Base-by-base conservation (phyloP, 2,329 filamentous ascomycete species). In the Sarocladiaceae sp. region DNA sequence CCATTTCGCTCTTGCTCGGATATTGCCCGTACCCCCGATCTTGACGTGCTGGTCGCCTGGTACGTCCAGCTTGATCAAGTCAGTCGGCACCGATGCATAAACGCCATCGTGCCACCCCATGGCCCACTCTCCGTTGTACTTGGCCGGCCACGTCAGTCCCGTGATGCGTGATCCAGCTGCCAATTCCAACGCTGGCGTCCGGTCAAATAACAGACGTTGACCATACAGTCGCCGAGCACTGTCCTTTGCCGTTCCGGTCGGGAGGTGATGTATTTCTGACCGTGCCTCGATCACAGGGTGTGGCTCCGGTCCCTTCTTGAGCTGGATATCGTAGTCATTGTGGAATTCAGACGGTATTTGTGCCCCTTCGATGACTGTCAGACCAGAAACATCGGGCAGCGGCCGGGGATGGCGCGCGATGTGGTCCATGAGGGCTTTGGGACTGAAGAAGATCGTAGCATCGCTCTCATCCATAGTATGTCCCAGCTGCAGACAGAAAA, bases 41-140 rank as follows among this genome's bases (percentile, higher is more conserved):
- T 62, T 67, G 13, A 77, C 62, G 49, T 78, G 69, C 18, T 57
- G 58, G 15, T 61, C 57, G 1, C 68, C 65, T 10, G 75, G 74
- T 13, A 63, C 58, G 33, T 75, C 69, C 6, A 79, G 55, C 49
- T 64, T 69, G 33, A 78, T 55, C 0, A 68, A 57, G 33, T 77
- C 73, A 33, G 63, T 58, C 24, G 76, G 72, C 43, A 76, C 67
- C 1, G 69, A 71, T 0, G 72, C 74, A 33, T 67, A 68, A 2
- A 63, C 53, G 0, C 73, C 74, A 48, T 79, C 74, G 48, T 80
- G 74, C 66, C 74, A 77, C 2, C 72, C 76, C 46, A 76, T 64
- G n/a, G 67, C 68, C 74, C 74, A 80, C 51, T 77, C 75, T 12
- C 76, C 76, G 3, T 65, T 59, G 52, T 76, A 76, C 52, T 67